Evolutionary conservation across 2,329 filamentous ascomycete genomes (phyloP).

Genomic region (Parascedosporium putredinis): DNA sequence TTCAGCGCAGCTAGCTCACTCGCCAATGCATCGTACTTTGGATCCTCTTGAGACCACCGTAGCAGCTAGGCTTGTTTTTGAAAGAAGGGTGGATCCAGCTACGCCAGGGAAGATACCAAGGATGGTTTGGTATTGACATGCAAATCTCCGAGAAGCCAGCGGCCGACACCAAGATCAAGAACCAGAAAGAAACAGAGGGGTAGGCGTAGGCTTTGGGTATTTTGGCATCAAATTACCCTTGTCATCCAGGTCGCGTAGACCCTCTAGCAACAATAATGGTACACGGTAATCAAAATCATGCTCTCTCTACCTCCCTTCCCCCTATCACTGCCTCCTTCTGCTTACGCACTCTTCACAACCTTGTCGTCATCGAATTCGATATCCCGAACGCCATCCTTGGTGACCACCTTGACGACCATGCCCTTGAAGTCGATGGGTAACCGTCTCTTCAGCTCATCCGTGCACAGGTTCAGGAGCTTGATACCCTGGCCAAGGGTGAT

Average conservation of each 20-base stretch:
- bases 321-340: constrained; percentile 14
- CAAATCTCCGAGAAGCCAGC: neutral
- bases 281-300: constrained; percentile 17
- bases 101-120: too few species aligned
- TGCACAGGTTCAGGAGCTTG: constrained; percentile 89
- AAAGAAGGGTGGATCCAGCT: too few species aligned
- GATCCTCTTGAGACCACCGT: too few species aligned
- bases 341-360: constrained; percentile 51
- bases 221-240: neutral
- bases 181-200: too few species aligned
- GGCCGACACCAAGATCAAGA: neutral
- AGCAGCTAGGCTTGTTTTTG: too few species aligned
- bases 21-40: too few species aligned
- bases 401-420: constrained; percentile 86
- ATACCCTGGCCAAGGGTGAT: constrained; percentile 82
- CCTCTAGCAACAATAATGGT: constrained; percentile 20
- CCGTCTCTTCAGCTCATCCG: constrained; percentile 91
- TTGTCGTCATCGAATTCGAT: constrained; percentile 78
- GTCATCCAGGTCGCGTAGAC: neutral
- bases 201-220: neutral
- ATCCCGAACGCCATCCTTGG: constrained; percentile 82
- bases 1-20: too few species aligned
- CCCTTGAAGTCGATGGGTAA: constrained; percentile 99
- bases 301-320: constrained; percentile 11
- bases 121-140: too few species aligned